Conservation (phyloP, 1,284 basidiomycete genomes). For the Rhodotorula glutinis region DNA sequence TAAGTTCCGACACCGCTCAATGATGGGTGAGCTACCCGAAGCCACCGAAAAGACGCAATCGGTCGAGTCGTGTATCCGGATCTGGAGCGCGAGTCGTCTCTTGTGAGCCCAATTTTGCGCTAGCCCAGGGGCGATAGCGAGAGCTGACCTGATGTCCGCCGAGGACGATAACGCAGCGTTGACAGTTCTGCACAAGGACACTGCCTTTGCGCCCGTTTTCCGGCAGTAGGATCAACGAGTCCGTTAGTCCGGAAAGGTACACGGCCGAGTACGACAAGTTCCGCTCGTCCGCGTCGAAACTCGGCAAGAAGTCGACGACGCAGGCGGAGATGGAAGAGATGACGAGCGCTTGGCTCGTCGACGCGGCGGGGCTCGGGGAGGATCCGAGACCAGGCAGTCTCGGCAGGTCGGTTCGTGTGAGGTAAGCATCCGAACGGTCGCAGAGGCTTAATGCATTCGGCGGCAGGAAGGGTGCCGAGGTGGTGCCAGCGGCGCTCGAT, state of each 20-base stretch:
- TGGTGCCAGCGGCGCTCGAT: background rate
- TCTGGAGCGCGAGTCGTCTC: constrained; percentile 4
- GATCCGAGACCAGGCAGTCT: background rate
- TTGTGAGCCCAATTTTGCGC: no score
- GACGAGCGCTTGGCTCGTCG: constrained; percentile 1
- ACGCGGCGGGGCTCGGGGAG: background rate
- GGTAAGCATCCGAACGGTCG: background rate
- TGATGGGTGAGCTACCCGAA: constrained; percentile 22
- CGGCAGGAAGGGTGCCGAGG: background rate
- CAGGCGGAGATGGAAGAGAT: constrained; percentile 9
- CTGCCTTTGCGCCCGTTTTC: constrained; percentile 1
- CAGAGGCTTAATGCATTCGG: constrained; percentile 8
- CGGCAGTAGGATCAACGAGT: constrained; percentile 20
- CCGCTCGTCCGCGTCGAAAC: background rate
- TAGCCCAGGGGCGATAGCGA: no score
- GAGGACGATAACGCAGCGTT: constrained; percentile 12
- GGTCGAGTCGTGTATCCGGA: constrained; percentile 34
- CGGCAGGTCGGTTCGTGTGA: constrained; percentile 16
- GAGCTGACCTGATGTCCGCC: constrained; percentile 27
- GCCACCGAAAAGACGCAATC: constrained; percentile 15
- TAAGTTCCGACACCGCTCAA: constrained; percentile 24
- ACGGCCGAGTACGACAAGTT: constrained; percentile 3
- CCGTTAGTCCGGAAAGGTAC: constrained; percentile 14
- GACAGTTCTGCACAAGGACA: constrained; percentile 22
- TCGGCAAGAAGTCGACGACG: constrained; percentile 19